Evolutionary conservation across 305 asterid species (phyloP), one percentile per base, ranked within the genome.

Genomic region (Coffea humblotiana): DNA sequence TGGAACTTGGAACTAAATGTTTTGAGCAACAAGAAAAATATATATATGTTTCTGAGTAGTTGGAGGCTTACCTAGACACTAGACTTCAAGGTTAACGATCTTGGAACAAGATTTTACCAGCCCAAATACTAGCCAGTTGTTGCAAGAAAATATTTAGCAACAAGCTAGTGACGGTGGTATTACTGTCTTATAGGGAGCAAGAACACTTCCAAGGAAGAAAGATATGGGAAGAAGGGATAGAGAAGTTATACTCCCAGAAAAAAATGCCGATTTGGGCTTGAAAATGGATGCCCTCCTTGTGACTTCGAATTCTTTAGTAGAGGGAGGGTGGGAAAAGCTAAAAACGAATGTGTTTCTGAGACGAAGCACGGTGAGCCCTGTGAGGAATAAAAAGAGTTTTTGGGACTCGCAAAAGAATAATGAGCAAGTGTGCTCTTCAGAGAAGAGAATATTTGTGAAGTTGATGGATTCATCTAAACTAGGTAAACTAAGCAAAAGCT

Each of bases 211-310:
- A 56, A 18, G 25, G 63, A 56, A 56, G 63, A 19, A 18, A 18
- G 63, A 18, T 10, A 56, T 56, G 63, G 25, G 21, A 18, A 52
- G 61, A 16, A 52, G 60, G 43, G 15, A 51, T 11, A 51, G 18
- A 11, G 23, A 6, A 77, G n/a, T 25, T 9, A 45, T 1, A 37
- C 35, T 58, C 25, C 37, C 48, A n/a, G n/a, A 49, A 32, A 72
- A 16, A 71, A 71, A 11, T 18, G 13, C 49, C 6, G 63, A 64
- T 10, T 27, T 71, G 63, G 14, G 66, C 18, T 68, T 58, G 75
- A 77, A 76, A 83, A 83, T 74, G 45, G 15, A 74, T 48, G 40
- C 63, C 56, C 40, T 56, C 25, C 61, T 13, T 18, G 72, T n/a
- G 71, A 29, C 51, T 37, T 47, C 43, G 65, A 56, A 63, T 15